Base-by-base conservation (phyloP, 495 filamentous ascomycete species). In the Daldinia loculata region DNA sequence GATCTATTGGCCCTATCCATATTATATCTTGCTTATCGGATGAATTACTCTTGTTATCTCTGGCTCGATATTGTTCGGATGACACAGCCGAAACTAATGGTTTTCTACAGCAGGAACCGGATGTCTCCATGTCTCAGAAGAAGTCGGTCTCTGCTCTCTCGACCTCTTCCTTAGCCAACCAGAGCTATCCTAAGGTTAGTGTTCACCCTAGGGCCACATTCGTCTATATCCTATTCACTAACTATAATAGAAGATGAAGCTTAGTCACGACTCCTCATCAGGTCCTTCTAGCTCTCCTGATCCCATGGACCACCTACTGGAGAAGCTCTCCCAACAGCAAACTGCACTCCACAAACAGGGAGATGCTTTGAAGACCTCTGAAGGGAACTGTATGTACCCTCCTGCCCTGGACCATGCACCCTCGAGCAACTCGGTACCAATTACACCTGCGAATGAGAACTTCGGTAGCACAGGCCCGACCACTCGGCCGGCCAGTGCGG, bases 241-340 rank as follows among this genome's bases (percentile, higher is more conserved):
- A 84, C 68, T 17, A 30, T 43, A 67, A 74, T 70, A 82, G 80
- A 84, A 82, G 80, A 76, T 84, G 70, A 85, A 86, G 81, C 75
- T 77, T 24, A 83, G 72, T 56, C 82, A 83, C 72, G 82, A 84
- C 50, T 56, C 77, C 2, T 72, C 75, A 3, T 72, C 75, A 26
- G 75, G 77, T 32, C 66, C 76, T 15, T 56, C 57, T 27, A 80
- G 75, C 24, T 67, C 78, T 24, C 56, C 52, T 17, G 80, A 84
- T 19, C 67, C 77, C 8, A 83, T 91, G 80, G 88, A 92, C 63
- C 82, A 87, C 53, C 81, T 92, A 27, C 82, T 92, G 66, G 85
- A 90, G 7, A 89, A 88, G 73, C 84, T 94, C 52, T 84, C 87
- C 27, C 87, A 93, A 77, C 90, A 93, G 71, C 85, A 91, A 52